Conservation (phyloP, 164 flowering plant genomes). For the Pachysandra terminalis region DNA sequence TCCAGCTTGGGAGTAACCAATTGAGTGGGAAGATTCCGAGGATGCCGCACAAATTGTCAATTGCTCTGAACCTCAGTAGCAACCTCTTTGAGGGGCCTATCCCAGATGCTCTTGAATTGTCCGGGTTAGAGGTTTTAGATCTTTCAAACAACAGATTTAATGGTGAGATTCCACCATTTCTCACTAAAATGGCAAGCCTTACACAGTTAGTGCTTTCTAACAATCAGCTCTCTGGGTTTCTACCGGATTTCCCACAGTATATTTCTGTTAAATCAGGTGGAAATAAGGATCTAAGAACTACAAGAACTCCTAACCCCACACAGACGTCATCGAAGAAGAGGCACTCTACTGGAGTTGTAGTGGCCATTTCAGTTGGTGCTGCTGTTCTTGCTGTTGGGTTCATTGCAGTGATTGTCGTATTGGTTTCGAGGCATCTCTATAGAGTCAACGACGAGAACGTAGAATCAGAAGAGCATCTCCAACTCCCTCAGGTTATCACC, state of each 20-base stretch:
- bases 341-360: constrained; percentile 19
- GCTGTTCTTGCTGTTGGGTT: constrained; percentile 28
- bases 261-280: constrained; percentile 25
- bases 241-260: constrained; percentile 31
- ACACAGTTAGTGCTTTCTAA: constrained; percentile 44
- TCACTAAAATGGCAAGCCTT: constrained; percentile 28
- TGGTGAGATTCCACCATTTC: constrained; percentile 46
- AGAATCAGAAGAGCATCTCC: constrained; percentile 24
- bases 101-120: constrained; percentile 34
- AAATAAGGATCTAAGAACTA: constrained; percentile 23
- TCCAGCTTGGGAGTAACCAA: constrained; percentile 54
- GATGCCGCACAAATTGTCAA: constrained; percentile 49
- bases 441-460: constrained; percentile 28
- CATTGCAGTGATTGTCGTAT: constrained; percentile 17
- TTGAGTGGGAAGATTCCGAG: constrained; percentile 46
- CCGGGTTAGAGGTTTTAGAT: constrained; percentile 51
- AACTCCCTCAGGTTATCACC: constrained; percentile 36
- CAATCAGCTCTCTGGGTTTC: constrained; percentile 52
- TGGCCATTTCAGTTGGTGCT: constrained; percentile 28
- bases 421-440: constrained; percentile 33
- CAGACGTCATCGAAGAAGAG: constrained; percentile 20
- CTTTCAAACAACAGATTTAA: constrained; percentile 60
- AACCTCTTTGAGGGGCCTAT: constrained; percentile 56
- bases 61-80: constrained; percentile 63
- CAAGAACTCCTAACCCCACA: neutral